Base-by-base conservation (phyloP, 148 eudicot species). In the Cornus kousa region DNA sequence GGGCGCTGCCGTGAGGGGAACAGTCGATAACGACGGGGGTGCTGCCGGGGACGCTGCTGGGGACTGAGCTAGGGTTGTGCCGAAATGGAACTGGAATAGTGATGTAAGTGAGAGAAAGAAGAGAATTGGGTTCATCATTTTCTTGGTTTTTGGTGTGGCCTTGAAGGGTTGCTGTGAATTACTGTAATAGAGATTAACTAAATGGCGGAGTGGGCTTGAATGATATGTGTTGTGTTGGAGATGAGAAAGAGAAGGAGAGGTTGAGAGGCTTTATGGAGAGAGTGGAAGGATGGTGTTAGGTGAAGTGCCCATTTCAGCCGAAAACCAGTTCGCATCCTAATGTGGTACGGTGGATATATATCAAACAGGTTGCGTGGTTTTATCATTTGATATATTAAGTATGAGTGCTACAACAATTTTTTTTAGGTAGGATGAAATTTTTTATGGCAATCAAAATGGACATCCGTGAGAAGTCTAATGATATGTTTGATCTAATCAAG, bases 41-140 rank as follows among this genome's bases (percentile, higher is more conserved):
- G 48, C 48, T 6, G 8, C 10, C 1, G 48, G 48, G 48, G 48
- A 43, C 8, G 10, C 48, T 43, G 48, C 48, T 3, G 48, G 48
- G 48, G 86, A 19, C 80, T 89, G 94, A 68, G 91, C 91, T 60
- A 77, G 48, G 50, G 78, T 70, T 80, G 83, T 76, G 77, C 76
- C 70, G 50, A 50, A 78, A 65, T 83, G 73, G 82, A 85, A 80
- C 23, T 86, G 64, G 72, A 53, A 43, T 43, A 43, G 16, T 53
- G 12, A 17, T 53, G 19, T 2, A 53, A 53, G 4, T 53, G 68
- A 7, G 70, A 59, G 55, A 62, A 32, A 31, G 69, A 76, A 68
- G 48, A 46, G 65, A 20, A 32, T 48, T 20, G 13, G 77, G 69
- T 81, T 84, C 89, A 80, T 84, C 7, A 16, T 16, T 16, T 53